Evolutionary conservation across 2,329 filamentous ascomycete species (phyloP).

Genomic region (Tolypocladium pustulatum): DNA sequence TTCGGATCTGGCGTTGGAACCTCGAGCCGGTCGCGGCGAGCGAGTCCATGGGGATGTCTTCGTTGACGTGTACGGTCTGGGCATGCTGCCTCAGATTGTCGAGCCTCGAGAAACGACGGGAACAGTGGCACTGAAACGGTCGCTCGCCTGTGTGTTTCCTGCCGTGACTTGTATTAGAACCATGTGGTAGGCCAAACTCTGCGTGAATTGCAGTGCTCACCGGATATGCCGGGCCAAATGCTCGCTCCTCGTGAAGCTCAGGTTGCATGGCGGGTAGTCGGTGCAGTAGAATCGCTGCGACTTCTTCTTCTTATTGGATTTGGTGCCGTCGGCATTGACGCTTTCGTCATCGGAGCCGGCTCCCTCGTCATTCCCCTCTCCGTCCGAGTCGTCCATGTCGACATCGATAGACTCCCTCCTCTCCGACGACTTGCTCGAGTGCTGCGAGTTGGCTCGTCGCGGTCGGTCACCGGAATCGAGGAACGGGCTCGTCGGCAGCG

Average conservation of each 20-base stretch:
- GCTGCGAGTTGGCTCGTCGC: constrained; percentile 43
- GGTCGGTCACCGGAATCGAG: constrained; percentile 31
- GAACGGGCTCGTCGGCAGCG: constrained; percentile 42
- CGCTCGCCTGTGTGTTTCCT: constrained; percentile 97
- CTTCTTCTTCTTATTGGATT: constrained; percentile 88
- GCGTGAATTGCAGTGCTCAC: constrained; percentile 29
- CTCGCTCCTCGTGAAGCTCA: constrained; percentile 94
- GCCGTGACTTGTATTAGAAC: constrained; percentile 4
- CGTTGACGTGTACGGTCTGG: constrained; percentile 94
- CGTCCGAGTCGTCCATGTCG: constrained; percentile 68
- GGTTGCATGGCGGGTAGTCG: constrained; percentile 82
- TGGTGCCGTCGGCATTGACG: constrained; percentile 51
- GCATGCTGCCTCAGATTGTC: constrained; percentile 96
- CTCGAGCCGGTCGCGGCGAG: constrained; percentile 85
- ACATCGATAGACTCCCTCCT: constrained; percentile 52
- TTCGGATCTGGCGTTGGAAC: constrained; percentile 85
- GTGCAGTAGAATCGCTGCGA: constrained; percentile 94
- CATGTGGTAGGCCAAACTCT: not conserved
- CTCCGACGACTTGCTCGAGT: constrained; percentile 45
- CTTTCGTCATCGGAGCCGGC: constrained; percentile 55
- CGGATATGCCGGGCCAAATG: constrained; percentile 91
- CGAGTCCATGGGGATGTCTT: constrained; percentile 90
- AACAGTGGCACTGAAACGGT: constrained; percentile 94
- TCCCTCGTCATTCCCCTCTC: constrained; percentile 42
- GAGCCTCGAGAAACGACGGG: constrained; percentile 80